Conservation (phyloP, 345 rosid genomes). For the Eucalyptus polyanthemos region DNA sequence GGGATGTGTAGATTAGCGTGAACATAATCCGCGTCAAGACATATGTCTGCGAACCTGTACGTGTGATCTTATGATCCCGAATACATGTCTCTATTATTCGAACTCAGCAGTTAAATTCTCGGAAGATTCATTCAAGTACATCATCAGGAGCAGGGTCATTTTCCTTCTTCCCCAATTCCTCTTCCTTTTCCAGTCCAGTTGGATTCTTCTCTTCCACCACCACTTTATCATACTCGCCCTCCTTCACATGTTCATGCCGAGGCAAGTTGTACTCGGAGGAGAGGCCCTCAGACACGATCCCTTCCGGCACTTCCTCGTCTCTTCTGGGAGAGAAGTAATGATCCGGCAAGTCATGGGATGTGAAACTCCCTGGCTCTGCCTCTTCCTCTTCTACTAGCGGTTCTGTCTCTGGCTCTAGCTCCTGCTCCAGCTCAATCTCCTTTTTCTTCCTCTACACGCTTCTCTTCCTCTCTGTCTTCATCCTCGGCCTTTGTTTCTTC, state of each 20-base stretch:
- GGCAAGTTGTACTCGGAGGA: not conserved
- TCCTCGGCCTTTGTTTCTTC: no score
- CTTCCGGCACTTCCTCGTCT: conserved; percentile 9
- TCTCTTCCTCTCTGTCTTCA: no score
- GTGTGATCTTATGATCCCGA: no score
- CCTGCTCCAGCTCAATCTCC: no score
- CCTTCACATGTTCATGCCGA: not conserved
- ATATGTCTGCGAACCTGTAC: no score
- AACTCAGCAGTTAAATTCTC: no score
- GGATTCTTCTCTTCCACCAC: not conserved
- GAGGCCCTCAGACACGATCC: not conserved
- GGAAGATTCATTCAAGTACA: no score
- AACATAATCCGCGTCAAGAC: no score
- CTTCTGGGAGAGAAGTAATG: conserved; percentile 15
- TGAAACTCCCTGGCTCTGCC: not conserved
- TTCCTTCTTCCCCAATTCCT: no score
- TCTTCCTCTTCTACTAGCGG: not conserved
- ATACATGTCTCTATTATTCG: no score
- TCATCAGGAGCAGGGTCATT: not conserved
- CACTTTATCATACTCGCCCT: not conserved
- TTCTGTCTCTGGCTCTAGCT: not conserved
- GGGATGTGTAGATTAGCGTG: fast-evolving
- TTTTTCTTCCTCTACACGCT: no score
- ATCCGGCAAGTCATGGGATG: conserved; percentile 5
- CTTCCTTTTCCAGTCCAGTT: not conserved